Evolutionary conservation across 352 stramenopile species (phyloP).

Genomic region (Phytophthora ohioensis): DNA sequence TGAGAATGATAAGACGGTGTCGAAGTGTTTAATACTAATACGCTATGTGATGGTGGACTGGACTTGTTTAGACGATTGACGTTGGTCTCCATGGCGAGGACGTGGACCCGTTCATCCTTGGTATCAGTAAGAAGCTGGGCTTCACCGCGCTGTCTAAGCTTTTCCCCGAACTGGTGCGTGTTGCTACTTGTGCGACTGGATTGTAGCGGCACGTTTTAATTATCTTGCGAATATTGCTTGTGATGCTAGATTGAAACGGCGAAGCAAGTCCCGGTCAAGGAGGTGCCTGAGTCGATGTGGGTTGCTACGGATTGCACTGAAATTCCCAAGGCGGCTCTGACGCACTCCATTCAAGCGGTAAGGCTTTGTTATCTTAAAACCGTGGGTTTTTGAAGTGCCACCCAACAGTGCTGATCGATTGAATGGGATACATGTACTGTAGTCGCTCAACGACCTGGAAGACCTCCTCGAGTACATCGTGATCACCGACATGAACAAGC

Average conservation of each 20-base stretch:
- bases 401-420: background rate
- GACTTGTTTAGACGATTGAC: conserved; percentile 62
- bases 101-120: conserved; percentile 77
- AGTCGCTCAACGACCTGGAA: conserved; percentile 74
- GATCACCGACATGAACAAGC: conserved; percentile 82
- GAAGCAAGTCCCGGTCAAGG: conserved; percentile 67
- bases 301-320: conserved; percentile 73
- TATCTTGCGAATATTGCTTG: background rate
- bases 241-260: conserved; percentile 61
- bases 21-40: conserved; percentile 7
- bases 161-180: conserved; percentile 74
- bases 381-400: background rate
- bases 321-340: conserved; percentile 66
- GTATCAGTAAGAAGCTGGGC: conserved; percentile 76
- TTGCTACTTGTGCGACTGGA: background rate
- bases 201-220: background rate
- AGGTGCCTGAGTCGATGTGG: conserved; percentile 71
- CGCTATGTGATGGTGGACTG: background rate
- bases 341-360: conserved; percentile 58
- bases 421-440: background rate
- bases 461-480: conserved; percentile 79
- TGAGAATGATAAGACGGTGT: background rate
- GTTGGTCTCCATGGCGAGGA: conserved; percentile 66
- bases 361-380: conserved; percentile 2
- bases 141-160: conserved; percentile 75